These are phyloP conservation scores for Alternaria infectoria DNA, from an alignment of 2,329 filamentous ascomycete genomes.

Conservation along the genomic window DNA sequence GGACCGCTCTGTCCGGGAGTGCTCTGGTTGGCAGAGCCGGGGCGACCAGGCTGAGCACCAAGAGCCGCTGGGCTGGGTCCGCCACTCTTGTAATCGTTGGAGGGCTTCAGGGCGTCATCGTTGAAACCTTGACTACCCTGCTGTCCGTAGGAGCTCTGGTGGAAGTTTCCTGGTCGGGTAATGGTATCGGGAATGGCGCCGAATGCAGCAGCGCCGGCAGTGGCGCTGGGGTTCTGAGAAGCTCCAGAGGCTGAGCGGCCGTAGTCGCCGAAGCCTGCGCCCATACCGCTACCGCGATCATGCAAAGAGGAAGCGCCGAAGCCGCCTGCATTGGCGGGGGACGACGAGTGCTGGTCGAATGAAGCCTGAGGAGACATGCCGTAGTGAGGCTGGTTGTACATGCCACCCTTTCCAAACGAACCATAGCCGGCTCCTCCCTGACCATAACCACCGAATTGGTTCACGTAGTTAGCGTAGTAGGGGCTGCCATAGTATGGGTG, in stretches of 20 bases:
- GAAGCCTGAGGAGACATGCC: conserved; percentile 61
- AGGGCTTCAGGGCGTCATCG: conserved; percentile 65
- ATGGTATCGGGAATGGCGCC: conserved; percentile 65
- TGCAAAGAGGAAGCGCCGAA: conserved; percentile 57
- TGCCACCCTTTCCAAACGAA: conserved; percentile 60
- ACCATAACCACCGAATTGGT: conserved; percentile 64
- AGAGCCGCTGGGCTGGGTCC: conserved; percentile 66
- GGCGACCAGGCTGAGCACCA: conserved; percentile 65
- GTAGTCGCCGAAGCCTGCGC: conserved; percentile 64
- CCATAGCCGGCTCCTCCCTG: conserved; percentile 56
- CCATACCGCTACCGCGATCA: conserved; percentile 53
- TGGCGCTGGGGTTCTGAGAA: conserved; percentile 60
- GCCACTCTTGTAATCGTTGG: conserved; percentile 61
- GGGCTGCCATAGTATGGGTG: conserved; percentile 69
- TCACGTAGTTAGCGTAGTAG: conserved; percentile 69
- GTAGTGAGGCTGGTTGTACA: conserved; percentile 70
- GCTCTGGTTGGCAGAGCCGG: conserved; percentile 68
- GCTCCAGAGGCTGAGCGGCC: conserved; percentile 65
- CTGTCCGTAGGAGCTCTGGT: conserved; percentile 54
- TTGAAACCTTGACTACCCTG: conserved; percentile 54
- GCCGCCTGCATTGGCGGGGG: conserved; percentile 65
- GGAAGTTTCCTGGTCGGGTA: conserved; percentile 64
- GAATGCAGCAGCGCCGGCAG: conserved; percentile 57
- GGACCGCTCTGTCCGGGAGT: conserved; percentile 60
- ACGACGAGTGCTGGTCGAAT: conserved; percentile 68